Evolutionary conservation across 129 eudicot genomes (phyloP).

Genomic region (Flaveria bidentis): DNA sequence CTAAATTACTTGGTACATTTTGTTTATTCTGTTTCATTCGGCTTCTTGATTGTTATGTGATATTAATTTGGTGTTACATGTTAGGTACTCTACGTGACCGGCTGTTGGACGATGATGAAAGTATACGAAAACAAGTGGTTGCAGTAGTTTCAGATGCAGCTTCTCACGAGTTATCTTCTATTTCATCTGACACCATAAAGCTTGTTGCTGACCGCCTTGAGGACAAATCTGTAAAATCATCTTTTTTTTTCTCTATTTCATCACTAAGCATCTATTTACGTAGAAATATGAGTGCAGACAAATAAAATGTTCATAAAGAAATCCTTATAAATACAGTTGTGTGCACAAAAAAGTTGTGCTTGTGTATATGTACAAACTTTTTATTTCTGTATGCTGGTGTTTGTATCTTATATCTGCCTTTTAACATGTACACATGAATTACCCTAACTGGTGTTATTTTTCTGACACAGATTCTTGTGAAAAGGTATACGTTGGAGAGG

Average conservation of each 20-base stretch:
- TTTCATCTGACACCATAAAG: conserved; percentile 71
- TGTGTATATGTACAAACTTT: not conserved
- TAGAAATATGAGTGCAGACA: conserved; percentile 11
- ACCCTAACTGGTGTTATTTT: conserved; percentile 12
- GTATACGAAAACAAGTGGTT: conserved; percentile 86
- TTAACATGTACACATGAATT: not conserved
- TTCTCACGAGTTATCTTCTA: conserved; percentile 51
- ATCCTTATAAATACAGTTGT: conserved; percentile 18
- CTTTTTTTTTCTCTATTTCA: conserved; percentile 1
- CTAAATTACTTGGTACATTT: conserved; percentile 69
- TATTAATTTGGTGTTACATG: conserved; percentile 22
- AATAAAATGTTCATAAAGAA: conserved; percentile 5
- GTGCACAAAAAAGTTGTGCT: not conserved
- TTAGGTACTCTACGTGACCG: conserved; percentile 84
- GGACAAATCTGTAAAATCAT: conserved; percentile 78
- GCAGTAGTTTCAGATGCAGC: conserved; percentile 79
- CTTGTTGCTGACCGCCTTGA: conserved; percentile 82
- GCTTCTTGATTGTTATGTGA: conserved; percentile 14
- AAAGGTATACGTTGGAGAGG: conserved; percentile 81
- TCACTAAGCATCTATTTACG: conserved; percentile 11
- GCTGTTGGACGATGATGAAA: conserved; percentile 87
- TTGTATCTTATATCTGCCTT: conserved; percentile 6
- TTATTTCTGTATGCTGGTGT: conserved; percentile 2
- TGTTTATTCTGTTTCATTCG: conserved; percentile 16
- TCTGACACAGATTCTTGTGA: conserved; percentile 65